Base-by-base conservation (phyloP, 2,329 filamentous ascomycete genomes). In the Colletotrichum sp. region DNA sequence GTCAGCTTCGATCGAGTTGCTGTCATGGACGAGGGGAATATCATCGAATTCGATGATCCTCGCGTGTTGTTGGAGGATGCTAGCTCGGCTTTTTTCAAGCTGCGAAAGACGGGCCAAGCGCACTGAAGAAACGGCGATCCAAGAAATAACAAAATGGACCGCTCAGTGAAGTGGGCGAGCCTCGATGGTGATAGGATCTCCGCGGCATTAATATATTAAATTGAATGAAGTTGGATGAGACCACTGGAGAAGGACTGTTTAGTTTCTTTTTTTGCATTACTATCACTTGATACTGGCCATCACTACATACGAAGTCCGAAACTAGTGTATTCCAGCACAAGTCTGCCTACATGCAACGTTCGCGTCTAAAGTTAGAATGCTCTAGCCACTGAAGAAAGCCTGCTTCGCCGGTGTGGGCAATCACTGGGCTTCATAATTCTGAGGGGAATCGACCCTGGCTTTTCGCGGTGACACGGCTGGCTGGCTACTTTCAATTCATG, bases 161-260 rank as follows among this genome's bases (percentile, higher is more conserved):
- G 18, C 8, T 0, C 0, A 12, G 39, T 48, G 2, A 6, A n/a
- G 12, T 12, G 0, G 39, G 9, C n/a, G 0, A 2, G 39, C 39
- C n/a, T 10, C 18, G 39, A 18, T 12, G 39, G 18, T 18, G 2
- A 39, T 18, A 9, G 8, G 36, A 2, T 3, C 5, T 3, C 16
- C 9, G 36, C 36, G 2, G 4, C 16, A 3, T 43, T 43, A 5
- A 18, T 1, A 9, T 18, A 1, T 43, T 3, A 9, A 43, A 43
- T 18, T 43, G 16, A 18, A 2, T 39, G 16, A 5, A 43, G 4
- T 18, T 18, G 36, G 0, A 18, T 9, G 18, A 5, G 16, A 43
- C 0, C 2, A 39, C 13, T 6, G 13, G 13, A 3, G 18, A 39
- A 39, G 15, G 2, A 39, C 36, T 16, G 8, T 32, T 16, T 39